These are phyloP conservation scores for Corymbia maculata DNA, from an alignment of 345 rosid species.

Conservation along the genomic window DNA sequence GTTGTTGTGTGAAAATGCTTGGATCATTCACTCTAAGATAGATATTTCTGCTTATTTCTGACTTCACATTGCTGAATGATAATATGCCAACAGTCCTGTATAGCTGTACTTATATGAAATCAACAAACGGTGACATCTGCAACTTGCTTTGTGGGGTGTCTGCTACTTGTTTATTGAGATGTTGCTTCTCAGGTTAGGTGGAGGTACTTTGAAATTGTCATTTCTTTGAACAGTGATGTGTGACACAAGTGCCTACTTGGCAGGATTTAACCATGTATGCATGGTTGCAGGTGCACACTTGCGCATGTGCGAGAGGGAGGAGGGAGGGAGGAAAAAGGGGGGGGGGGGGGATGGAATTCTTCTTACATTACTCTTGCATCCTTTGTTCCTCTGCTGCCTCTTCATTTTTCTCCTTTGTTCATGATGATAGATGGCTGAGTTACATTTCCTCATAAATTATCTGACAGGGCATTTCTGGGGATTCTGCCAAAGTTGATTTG, in stretches of 20 bases:
- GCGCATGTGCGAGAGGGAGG: background rate
- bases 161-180: background rate
- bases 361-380: background rate
- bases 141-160: background rate
- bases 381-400: background rate
- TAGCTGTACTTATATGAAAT: background rate
- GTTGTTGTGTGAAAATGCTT: background rate
- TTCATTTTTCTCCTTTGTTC: background rate
- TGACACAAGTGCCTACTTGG: background rate
- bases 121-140: background rate
- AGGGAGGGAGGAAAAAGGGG: fast-evolving
- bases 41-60: background rate
- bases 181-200: background rate
- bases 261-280: background rate
- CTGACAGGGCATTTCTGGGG: constrained; percentile 34
- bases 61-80: background rate
- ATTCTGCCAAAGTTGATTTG: constrained; percentile 17
- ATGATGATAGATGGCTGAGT: background rate
- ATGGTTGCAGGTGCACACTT: background rate
- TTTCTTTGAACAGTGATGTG: background rate
- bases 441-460: background rate
- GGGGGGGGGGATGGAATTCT: fast-evolving
- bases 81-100: background rate
- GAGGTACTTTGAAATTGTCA: background rate
- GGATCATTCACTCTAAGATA: background rate